These are phyloP conservation scores for Pythium pyrilobum DNA, from an alignment of 352 stramenopile species.

Conservation along the genomic window DNA sequence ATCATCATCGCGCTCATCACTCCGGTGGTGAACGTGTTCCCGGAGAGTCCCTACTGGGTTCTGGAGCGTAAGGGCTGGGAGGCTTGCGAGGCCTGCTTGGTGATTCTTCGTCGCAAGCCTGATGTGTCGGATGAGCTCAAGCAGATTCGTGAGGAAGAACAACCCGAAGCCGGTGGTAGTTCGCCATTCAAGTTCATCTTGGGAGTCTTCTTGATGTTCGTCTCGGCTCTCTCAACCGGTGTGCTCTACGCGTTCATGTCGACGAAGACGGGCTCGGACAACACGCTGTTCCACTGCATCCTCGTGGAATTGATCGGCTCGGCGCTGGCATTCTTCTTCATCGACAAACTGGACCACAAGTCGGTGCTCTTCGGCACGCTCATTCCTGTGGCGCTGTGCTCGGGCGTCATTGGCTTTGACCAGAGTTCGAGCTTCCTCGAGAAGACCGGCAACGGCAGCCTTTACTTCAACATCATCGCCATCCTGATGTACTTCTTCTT, in stretches of 20 bases:
- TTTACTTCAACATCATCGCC: conserved; percentile 65
- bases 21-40: conserved; percentile 78
- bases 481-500: conserved; percentile 76
- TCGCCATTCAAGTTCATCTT: conserved; percentile 62
- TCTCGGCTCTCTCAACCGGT: conserved; percentile 56
- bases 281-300: conserved; percentile 79
- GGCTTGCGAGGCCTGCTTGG: conserved; percentile 60
- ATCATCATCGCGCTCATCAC: conserved; percentile 78
- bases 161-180: conserved; percentile 23
- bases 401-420: conserved; percentile 27
- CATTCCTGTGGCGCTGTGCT: conserved; percentile 48
- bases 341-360: conserved; percentile 72
- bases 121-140: conserved; percentile 66
- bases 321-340: conserved; percentile 85
- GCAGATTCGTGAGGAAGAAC: conserved; percentile 69
- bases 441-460: conserved; percentile 32
- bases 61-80: conserved; percentile 76
- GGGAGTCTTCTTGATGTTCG: conserved; percentile 62
- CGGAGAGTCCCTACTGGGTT: conserved; percentile 80
- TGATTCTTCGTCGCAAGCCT: conserved; percentile 70
- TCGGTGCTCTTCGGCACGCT: conserved; percentile 66
- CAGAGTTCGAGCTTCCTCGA: conserved; percentile 53
- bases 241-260: conserved; percentile 72
- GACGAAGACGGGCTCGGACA: conserved; percentile 46
- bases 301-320: conserved; percentile 61